phyloP scores from a whole-genome alignment of 176 grass and related monocot genomes.

The Eremochloa ophiuroides region DNA sequence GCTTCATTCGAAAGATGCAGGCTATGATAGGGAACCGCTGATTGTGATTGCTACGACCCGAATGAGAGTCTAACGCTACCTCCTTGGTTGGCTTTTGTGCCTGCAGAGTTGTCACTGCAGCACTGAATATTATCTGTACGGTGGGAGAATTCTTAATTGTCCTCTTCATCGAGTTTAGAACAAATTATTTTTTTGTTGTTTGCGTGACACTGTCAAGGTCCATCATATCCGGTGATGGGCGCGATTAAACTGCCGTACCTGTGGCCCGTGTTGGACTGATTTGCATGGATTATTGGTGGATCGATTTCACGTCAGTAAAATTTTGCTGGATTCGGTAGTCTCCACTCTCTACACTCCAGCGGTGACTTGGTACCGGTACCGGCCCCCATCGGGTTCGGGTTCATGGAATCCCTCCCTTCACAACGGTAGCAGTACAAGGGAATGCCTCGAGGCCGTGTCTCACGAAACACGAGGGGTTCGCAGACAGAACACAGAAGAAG shows the following conservation, averaged over 20 bases:
- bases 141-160: background rate
- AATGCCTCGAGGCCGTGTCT: background rate
- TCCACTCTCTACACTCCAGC: background rate
- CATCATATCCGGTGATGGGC: background rate
- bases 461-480: background rate
- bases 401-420: background rate
- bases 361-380: background rate
- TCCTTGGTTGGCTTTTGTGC: background rate
- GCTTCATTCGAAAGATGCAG: slow-evolving; percentile 29
- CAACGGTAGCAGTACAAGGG: background rate
- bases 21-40: background rate
- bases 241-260: background rate
- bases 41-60: slow-evolving; percentile 15
- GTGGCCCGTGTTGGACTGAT: background rate
- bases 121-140: background rate
- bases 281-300: background rate
- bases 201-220: background rate
- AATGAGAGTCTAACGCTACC: background rate
- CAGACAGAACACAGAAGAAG: background rate
- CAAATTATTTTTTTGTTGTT: background rate
- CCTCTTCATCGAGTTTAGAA: background rate
- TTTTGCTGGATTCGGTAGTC: background rate
- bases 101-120: background rate
- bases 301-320: background rate
- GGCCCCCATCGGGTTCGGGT: too few relatives aligned